Evolutionary conservation across 306 rosid genomes (phyloP), one percentile per base, ranked within the genome.

Genomic region (Cicer cuneatum): DNA sequence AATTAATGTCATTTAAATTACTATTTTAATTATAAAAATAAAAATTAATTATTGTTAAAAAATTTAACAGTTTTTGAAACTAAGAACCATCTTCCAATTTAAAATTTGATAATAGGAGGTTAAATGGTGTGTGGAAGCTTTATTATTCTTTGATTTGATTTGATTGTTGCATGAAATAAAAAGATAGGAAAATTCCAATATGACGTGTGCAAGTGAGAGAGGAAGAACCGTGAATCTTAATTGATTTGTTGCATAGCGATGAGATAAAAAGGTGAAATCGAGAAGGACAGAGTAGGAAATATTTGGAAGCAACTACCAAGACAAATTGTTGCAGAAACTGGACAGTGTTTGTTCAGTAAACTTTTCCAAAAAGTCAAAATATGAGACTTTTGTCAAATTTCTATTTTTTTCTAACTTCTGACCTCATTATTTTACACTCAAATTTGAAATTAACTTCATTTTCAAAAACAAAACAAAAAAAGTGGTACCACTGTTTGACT

Each of bases 231-330:
- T 69, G 78, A 62, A 78, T 48, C 8, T 10, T n/a, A n/a, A n/a
- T n/a, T 7, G 21, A 0, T 2, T 72, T 77, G 87, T 73, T 74
- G 78, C 12, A 4, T 46, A 24, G 82, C 16, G 7, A 57, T 57
- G 53, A 37, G 78, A 40, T 74, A 39, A 40, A 76, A 75, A 54
- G 49, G 67, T 80, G 13, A 78, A 78, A 14, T 33, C 43, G 80
- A 78, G 78, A 67, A 51, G 79, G 90, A 84, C 81, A 51, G 80
- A 78, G 71, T 68, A 70, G 86, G 72, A 59, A 87, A 78, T 43
- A 29, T 86, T 89, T 91, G 98, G 96, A 88, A 63, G 80, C 78
- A 74, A 82, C 83, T 72, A 46, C 76, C 7, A 68, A 72, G 93
- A 84, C 94, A 78, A 61, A 54, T 41, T 56, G 80, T 29, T 9